Evolutionary conservation across 148 eudicot species (phyloP), one percentile per base, ranked within the genome.

Genomic region (Persicaria maculosa): DNA sequence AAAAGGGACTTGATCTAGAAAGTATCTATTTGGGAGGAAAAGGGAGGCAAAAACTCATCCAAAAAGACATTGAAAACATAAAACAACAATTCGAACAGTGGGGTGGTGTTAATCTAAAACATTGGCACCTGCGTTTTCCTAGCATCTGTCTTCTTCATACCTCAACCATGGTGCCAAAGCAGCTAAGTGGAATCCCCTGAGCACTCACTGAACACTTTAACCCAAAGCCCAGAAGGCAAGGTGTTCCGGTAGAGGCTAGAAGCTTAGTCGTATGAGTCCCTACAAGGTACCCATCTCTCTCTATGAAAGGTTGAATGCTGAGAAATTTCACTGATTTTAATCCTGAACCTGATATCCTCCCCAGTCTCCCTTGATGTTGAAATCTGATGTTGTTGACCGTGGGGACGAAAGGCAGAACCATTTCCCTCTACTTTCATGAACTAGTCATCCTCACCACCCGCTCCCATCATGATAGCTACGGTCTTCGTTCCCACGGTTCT

Each of bases 401-500:
- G 40, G 40, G 40, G 40, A 2, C 40, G 40, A 31, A 31, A 31
- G 43, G 68, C 44, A 10, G 15, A 62, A 36, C 4, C 4, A 10
- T 62, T 57, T 9, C 5, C 15, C 6, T 61, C 67, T 61, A 61
- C 67, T 61, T 25, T 61, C 44, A n/a, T 55, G 7, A n/a, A 4
- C 22, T n/a, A n/a, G 9, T 55, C 67, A 61, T 25, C 11, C 10
- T 61, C 25, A 7, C 67, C 12, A 61, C 11, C 7, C 68, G 20
- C 64, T 20, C 36, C 20, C 64, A 19, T 58, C 64, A 65, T 19
- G 16, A 7, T 65, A n/a, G 47, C 78, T 75, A 44, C 72, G 40
- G 72, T 1, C 80, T 81, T 9, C 80, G 77, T 50, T 77, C 54
- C 15, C 72, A 76, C 46, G 82, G 73, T 36, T 74, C 7, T 14